Percentiles rank a stretch among this genome's conserved stretches.
phyloP scores from a whole-genome alignment of 192 early-diverging fungal species.

The Dissophora ornata region DNA sequence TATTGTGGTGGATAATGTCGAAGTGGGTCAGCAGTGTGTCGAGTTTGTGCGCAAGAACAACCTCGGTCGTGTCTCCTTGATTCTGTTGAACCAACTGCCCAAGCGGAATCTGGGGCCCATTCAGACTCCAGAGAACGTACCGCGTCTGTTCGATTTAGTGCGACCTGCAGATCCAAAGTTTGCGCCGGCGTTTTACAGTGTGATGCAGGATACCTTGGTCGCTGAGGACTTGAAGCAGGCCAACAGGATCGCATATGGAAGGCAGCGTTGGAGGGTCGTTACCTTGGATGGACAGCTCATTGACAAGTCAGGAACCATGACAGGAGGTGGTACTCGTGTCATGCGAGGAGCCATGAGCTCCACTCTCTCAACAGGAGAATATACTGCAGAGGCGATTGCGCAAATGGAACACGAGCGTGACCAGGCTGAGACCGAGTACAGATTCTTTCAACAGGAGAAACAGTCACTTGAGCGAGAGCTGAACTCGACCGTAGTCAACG shows the following conservation, averaged over 20 bases:
- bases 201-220: constrained; percentile 88
- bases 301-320: constrained; percentile 92
- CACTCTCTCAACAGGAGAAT: constrained; percentile 68
- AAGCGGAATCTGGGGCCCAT: constrained; percentile 62
- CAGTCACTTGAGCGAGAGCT: constrained; percentile 56
- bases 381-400: constrained; percentile 63
- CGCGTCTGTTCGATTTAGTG: constrained; percentile 92
- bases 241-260: constrained; percentile 89
- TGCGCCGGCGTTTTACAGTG: constrained; percentile 87
- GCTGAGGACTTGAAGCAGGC: constrained; percentile 86
- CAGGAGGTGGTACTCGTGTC: constrained; percentile 84
- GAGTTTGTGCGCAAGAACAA: constrained; percentile 88
- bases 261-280: constrained; percentile 88
- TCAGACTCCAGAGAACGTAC: constrained; percentile 80
- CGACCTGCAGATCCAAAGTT: constrained; percentile 79
- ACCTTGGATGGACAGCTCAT: constrained; percentile 93
- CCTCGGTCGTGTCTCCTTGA: constrained; percentile 87
- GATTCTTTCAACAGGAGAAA: constrained; percentile 60
- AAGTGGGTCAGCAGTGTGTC: constrained; percentile 87
- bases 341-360: constrained; percentile 92
- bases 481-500: constrained; percentile 62
- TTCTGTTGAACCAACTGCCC: constrained; percentile 82
- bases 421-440: constrained; percentile 65
- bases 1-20: constrained; percentile 93
- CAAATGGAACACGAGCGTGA: constrained; percentile 70